phyloP scores from a whole-genome alignment of 345 rosid species.

The Capsella bursapastoris region DNA sequence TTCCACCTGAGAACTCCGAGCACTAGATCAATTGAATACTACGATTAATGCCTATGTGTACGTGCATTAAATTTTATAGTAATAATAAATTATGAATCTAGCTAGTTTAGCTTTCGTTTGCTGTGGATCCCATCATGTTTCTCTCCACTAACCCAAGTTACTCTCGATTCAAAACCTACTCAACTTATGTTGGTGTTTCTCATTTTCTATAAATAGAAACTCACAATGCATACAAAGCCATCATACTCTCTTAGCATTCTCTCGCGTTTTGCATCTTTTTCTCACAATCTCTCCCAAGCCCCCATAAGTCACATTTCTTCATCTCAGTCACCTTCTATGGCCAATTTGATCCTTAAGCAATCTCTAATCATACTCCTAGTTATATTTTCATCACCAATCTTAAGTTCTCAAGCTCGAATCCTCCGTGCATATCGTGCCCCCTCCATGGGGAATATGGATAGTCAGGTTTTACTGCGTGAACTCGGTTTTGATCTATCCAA shows the following conservation, averaged over 20 bases:
- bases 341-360: conserved; percentile 33
- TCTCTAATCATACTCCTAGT: conserved; percentile 38
- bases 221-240: conserved; percentile 9
- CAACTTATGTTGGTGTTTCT: conserved; percentile 1
- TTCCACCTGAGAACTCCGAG: conserved; percentile 35
- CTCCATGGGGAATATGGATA: conserved; percentile 16
- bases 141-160: conserved; percentile 36
- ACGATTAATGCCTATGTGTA: not conserved
- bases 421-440: conserved; percentile 20
- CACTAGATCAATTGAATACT: conserved; percentile 20
- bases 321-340: conserved; percentile 25
- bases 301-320: not conserved
- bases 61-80: conserved; percentile 33
- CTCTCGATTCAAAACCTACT: conserved; percentile 22
- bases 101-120: not conserved
- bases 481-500: conserved; percentile 46
- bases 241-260: conserved; percentile 31
- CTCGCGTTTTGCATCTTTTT: conserved; percentile 6
- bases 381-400: conserved; percentile 27
- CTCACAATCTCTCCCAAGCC: not conserved
- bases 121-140: conserved; percentile 42
- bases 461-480: conserved; percentile 35
- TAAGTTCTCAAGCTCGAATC: conserved; percentile 39
- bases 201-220: conserved; percentile 39
- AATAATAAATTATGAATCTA: not conserved